Conservation (phyloP, 495 filamentous ascomycete genomes). For the Aspergillus indologenus region DNA sequence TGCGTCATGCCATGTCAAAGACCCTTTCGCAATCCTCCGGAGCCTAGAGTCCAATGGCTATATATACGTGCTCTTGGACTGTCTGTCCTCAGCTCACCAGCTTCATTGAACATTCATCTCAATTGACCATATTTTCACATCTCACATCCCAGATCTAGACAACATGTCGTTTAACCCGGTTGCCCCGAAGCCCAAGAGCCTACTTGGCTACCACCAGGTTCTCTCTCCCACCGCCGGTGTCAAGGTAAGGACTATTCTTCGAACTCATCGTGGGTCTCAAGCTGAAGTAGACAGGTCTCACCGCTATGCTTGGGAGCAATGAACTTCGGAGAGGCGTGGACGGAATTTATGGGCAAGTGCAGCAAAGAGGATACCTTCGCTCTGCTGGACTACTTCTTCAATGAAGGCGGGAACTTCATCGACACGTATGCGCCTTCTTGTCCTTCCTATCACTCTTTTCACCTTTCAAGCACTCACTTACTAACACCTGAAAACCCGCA, state of each 20-base stretch:
- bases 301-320: constrained; percentile 14
- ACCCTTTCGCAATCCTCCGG: not conserved
- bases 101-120: not conserved
- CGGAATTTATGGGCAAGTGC: constrained; percentile 14
- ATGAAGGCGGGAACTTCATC: constrained; percentile 16
- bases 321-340: constrained; percentile 14
- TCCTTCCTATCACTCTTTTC: not conserved
- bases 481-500: not conserved
- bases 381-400: constrained; percentile 12
- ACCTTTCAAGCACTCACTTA: not conserved
- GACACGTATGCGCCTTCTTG: constrained; percentile 12
- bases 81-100: not conserved
- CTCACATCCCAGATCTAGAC: not conserved
- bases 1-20: not conserved
- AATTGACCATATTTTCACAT: not conserved
- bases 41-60: not conserved
- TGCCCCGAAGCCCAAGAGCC: constrained; percentile 13
- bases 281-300: constrained; percentile 13
- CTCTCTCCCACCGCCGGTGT: not conserved
- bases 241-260: not conserved
- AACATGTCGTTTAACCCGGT: constrained; percentile 14
- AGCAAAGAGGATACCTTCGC: constrained; percentile 12
- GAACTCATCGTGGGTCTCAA: not conserved
- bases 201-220: constrained; percentile 16
- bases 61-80: not conserved